Base-by-base conservation (phyloP, 129 eudicot genomes). In the Chrysanthemum makinoi region DNA sequence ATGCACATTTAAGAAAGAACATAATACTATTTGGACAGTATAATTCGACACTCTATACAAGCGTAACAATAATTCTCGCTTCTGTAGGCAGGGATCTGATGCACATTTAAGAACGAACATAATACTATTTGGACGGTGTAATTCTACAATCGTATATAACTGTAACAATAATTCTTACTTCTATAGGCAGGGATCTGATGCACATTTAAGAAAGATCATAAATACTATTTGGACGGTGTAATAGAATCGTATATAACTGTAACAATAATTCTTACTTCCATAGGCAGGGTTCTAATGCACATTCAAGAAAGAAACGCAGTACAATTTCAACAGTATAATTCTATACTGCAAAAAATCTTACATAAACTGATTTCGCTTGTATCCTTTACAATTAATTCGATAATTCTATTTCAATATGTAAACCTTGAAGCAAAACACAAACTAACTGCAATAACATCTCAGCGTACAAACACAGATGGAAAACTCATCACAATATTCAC, bases 381-480 rank as follows among this genome's bases (percentile, higher is more conserved):
- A 63, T 62, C 53, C 62, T 59, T 56, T 22, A 59, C 28, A 22
- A 10, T 33, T 15, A 0, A 14, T 12, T 22, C 5, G 2, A 59
- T 18, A 18, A 5, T n/a, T 56, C 62, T 56, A 56, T 5, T 30
- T 69, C 69, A 49, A 50, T 49, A 62, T n/a, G 35, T 11, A 12
- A 73, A 19, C 17, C 57, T 51, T 52, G 14, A 46, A 65, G 44
- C 46, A 74, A 74, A 64, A 10, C 57, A 64, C 51, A 74, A 51
- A 74, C 57, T 14, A 50, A 74, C 8, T 9, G 70, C 30, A 74
- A 65, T 39, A 49, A 74, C 64, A 53, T 20, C 56, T 74, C 57
- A 65, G 55, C 12, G 24, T 35, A 65, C 47, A 53, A 63, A 52
- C 10, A 9, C 53, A 53, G 49, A 15, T 48, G 15, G 47, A 26